A percentile compares a stretch with the other conserved stretches of the same genome.
These are phyloP conservation scores for Auxenochlorella pyrenoidosa DNA, from an alignment of 139 green algal genomes.

Conservation along the genomic window DNA sequence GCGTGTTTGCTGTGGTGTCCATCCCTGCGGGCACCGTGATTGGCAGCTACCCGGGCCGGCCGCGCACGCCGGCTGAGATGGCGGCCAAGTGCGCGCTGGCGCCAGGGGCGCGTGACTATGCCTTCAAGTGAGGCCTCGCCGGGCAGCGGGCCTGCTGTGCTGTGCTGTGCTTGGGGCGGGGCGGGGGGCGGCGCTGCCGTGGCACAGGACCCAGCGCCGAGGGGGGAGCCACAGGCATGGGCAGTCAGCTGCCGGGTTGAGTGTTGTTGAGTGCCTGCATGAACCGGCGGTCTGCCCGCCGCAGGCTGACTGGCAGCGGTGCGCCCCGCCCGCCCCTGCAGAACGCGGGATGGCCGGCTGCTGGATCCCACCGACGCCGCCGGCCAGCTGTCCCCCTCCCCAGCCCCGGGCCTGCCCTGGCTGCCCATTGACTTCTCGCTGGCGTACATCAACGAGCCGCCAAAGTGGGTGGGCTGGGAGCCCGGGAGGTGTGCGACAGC, in stretches of 20 bases:
- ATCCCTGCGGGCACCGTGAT: conserved; percentile 57
- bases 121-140: conserved; percentile 37
- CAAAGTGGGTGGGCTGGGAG: background rate
- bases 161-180: no score
- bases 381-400: conserved; percentile 43
- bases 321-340: background rate
- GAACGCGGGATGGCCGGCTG: background rate
- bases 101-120: conserved; percentile 46
- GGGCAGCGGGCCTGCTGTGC: no score
- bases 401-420: conserved; percentile 57
- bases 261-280: no score
- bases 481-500: background rate
- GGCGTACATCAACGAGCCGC: conserved; percentile 67
- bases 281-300: no score
- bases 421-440: conserved; percentile 49
- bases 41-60: conserved; percentile 65
- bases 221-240: no score
- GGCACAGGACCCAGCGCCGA: no score
- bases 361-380: conserved; percentile 64
- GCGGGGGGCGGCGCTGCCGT: background rate
- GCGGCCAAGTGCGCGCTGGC: conserved; percentile 45
- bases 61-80: conserved; percentile 51
- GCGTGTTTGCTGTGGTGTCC: conserved; percentile 55
- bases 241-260: no score
- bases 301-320: no score